phyloP scores from a whole-genome alignment of 2,329 filamentous ascomycete genomes.

The Trichoderma atroviride region DNA sequence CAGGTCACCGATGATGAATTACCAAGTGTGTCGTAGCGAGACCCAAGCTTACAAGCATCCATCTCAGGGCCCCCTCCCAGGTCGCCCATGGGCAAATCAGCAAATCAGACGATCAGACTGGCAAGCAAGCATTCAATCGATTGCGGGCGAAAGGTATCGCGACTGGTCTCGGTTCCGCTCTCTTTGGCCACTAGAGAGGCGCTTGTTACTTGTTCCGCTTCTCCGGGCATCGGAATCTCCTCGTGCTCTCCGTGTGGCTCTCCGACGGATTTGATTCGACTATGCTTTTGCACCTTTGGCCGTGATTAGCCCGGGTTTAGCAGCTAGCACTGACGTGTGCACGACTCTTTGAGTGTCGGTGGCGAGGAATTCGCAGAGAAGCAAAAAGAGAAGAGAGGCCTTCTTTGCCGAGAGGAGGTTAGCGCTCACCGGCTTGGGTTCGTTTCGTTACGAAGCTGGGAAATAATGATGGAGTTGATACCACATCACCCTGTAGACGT shows the following conservation, averaged over 20 bases:
- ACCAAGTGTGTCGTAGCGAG: conserved; percentile 10
- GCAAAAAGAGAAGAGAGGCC: neutral
- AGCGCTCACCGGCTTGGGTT: neutral
- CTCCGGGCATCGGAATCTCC: conserved; percentile 21
- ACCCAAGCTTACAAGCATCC: conserved; percentile 4
- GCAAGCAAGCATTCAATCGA: neutral
- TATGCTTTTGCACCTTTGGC: neutral
- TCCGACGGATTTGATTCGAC: neutral
- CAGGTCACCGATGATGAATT: conserved; percentile 20
- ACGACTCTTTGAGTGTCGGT: neutral
- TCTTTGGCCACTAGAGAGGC: neutral
- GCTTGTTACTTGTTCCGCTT: neutral
- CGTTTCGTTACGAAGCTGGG: neutral
- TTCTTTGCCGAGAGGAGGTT: neutral
- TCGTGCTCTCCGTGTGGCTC: neutral
- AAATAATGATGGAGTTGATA: neutral
- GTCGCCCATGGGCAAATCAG: neutral
- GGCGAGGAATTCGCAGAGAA: neutral
- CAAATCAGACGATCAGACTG: neutral
- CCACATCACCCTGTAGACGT: neutral
- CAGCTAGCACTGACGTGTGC: neutral
- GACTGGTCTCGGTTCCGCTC: neutral
- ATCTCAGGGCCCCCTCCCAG: conserved; percentile 7
- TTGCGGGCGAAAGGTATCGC: neutral
- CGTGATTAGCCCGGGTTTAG: neutral